Percentiles rank a stretch among this genome's conserved stretches.
These are phyloP conservation scores for Paralagenidium karlingii DNA, from an alignment of 352 stramenopile species.

Conservation along the genomic window DNA sequence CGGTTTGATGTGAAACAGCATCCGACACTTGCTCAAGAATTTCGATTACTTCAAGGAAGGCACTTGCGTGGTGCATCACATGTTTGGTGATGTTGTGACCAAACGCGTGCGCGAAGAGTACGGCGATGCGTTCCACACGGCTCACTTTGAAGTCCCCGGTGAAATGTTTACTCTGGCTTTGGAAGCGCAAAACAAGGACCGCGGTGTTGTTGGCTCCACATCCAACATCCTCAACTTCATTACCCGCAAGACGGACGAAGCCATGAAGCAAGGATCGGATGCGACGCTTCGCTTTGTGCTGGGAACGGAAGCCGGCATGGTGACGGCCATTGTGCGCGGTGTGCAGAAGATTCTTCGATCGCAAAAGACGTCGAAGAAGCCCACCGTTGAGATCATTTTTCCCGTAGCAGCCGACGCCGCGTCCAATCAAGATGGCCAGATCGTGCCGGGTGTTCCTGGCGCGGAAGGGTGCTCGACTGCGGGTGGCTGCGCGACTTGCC, in stretches of 20 bases:
- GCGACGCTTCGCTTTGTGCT: constrained; percentile 91
- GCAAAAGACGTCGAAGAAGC: constrained; percentile 31
- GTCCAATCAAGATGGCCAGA: constrained; percentile 45
- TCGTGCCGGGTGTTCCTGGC: constrained; percentile 86
- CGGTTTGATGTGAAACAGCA: constrained; percentile 9
- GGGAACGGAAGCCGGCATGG: constrained; percentile 95
- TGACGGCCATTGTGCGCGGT: constrained; percentile 93
- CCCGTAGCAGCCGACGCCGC: constrained; percentile 92
- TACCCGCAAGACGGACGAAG: constrained; percentile 87
- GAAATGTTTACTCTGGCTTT: constrained; percentile 98
- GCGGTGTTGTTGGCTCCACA: constrained; percentile 91
- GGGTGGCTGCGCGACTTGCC: constrained; percentile 94
- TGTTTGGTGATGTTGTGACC: constrained; percentile 94
- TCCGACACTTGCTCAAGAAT: constrained; percentile 68
- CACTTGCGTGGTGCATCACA: constrained; percentile 97
- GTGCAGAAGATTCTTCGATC: constrained; percentile 77
- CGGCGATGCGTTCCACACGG: constrained; percentile 89
- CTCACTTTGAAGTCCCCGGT: constrained; percentile 96
- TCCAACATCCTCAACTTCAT: constrained; percentile 98
- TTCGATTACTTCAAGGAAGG: constrained; percentile 94
- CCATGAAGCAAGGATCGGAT: constrained; percentile 36
- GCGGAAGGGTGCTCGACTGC: constrained; percentile 95
- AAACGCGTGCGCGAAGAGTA: constrained; percentile 87
- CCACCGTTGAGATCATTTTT: constrained; percentile 94
- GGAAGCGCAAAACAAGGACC: constrained; percentile 77